These are phyloP conservation scores for Ocimum tenuiflorum DNA, from an alignment of 257 asterid genomes.

Conservation along the genomic window DNA sequence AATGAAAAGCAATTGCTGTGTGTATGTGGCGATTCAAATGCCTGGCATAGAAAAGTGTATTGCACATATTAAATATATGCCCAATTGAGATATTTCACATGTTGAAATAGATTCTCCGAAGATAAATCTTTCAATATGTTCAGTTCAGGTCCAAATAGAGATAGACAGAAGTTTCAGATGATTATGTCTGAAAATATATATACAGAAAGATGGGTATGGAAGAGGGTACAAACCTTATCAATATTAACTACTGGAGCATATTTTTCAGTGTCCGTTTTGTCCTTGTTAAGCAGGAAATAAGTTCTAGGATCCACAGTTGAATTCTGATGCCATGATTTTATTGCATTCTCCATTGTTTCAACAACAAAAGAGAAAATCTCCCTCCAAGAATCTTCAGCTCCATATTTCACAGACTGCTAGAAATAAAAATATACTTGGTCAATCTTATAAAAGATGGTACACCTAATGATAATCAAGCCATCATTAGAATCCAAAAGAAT, in stretches of 20 bases:
- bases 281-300: slow-evolving; percentile 71
- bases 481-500: not conserved
- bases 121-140: not conserved
- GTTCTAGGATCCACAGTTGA: slow-evolving; percentile 79
- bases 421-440: slow-evolving; percentile 14
- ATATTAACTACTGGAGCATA: slow-evolving; percentile 83
- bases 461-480: not conserved
- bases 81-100: not conserved
- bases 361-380: slow-evolving; percentile 69
- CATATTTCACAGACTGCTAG: slow-evolving; percentile 56
- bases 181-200: not conserved
- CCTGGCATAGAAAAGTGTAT: slow-evolving; percentile 43
- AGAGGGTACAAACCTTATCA: slow-evolving; percentile 59
- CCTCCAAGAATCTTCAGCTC: slow-evolving; percentile 44
- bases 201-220: not conserved
- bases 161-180: slow-evolving; percentile 6
- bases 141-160: not conserved
- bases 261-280: slow-evolving; percentile 71
- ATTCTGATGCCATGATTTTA: slow-evolving; percentile 86
- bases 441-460: not conserved
- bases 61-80: slow-evolving; percentile 3
- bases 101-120: not conserved
- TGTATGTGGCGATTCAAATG: slow-evolving; percentile 97
- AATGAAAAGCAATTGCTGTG: slow-evolving; percentile 73
- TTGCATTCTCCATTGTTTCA: slow-evolving; percentile 73